These are phyloP conservation scores for Fusarium sp. DNA, from an alignment of 2,329 filamentous ascomycete species.

Conservation along the genomic window DNA sequence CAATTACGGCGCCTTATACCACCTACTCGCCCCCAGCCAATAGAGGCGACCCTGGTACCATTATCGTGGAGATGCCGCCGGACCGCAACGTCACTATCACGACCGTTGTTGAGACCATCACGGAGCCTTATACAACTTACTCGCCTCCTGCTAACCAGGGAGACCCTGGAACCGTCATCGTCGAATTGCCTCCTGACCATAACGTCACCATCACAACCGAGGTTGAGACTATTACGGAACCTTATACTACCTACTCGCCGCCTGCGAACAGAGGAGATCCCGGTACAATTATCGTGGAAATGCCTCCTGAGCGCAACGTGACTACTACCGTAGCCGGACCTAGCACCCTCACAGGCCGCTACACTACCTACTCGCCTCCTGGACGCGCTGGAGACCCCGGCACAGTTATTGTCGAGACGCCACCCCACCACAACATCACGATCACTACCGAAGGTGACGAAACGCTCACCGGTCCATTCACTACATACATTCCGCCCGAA, in stretches of 20 bases:
- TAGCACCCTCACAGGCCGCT: background rate
- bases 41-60: slow-evolving; percentile 18
- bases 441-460: slow-evolving; percentile 20
- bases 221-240: background rate
- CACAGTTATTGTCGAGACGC: slow-evolving; percentile 8
- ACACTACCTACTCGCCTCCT: slow-evolving; percentile 4
- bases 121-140: slow-evolving; percentile 5
- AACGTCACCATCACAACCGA: slow-evolving; percentile 10
- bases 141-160: slow-evolving; percentile 5
- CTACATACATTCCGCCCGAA: slow-evolving; percentile 14
- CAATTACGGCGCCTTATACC: background rate
- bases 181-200: background rate
- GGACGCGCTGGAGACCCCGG: slow-evolving; percentile 10
- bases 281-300: slow-evolving; percentile 18
- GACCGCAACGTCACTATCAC: slow-evolving; percentile 16
- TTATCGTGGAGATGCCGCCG: slow-evolving; percentile 3
- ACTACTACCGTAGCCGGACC: slow-evolving; percentile 6
- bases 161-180: slow-evolving; percentile 16
- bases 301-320: slow-evolving; percentile 12
- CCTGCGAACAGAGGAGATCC: slow-evolving; percentile 13
- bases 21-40: slow-evolving; percentile 3
- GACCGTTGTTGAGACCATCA: background rate
- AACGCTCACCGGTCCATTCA: slow-evolving; percentile 19
- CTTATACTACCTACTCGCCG: slow-evolving; percentile 5
- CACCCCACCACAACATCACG: slow-evolving; percentile 8